Evolutionary conservation across 768 basidiomycete genomes (phyloP), one percentile per base, ranked within the genome.

Genomic region (Neoboletus subvelutipes): DNA sequence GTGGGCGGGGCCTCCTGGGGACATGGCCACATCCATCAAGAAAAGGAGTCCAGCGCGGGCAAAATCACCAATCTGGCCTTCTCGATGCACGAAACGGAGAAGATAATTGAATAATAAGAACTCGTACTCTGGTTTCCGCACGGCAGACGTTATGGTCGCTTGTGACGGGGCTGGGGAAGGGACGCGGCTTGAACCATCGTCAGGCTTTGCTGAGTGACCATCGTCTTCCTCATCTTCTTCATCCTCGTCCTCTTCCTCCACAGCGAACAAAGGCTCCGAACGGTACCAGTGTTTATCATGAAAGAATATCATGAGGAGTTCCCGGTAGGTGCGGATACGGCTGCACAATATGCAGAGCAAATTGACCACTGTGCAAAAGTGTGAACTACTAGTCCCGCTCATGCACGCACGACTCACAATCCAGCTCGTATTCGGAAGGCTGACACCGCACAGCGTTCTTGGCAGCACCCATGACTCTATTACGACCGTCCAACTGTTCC

Each of bases 81-180:
- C 95, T 55, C 94, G 83, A 69, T 98, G 95, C 24, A 94, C 90
- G 68, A 94, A 98, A 0, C 94, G 91, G 11, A 98, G 84, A 36
- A 98, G 85, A 66, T 96, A 96, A 67, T 95, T 92, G 79, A 98
- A 97, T 13, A 98, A 79, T 29, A 96, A 83, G 67, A 97, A 98
- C 68, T 98, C 95, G 66, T 96, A 96, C 74, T 96, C 93, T 20
- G 91, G 77, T 70, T 89, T 90, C 67, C 83, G 86, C 20, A 72
- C 70, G 4, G 73, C 79, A 12, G 83, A 84, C 33, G 76, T 83
- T 34, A 82, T 73, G 4, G 85, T 88, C 7, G 72, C 73, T 55
- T 84, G 81, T 1, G 88, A 88, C 7, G 82, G 80, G 20, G 83
- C 73, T 0, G 88, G 87, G 4, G 90, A 92, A 2, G 78, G 64